A percentile compares a stretch with the other conserved stretches of the same genome.
phyloP scores from a whole-genome alignment of 2,329 filamentous ascomycete genomes.

The Epichloe hybrida region DNA sequence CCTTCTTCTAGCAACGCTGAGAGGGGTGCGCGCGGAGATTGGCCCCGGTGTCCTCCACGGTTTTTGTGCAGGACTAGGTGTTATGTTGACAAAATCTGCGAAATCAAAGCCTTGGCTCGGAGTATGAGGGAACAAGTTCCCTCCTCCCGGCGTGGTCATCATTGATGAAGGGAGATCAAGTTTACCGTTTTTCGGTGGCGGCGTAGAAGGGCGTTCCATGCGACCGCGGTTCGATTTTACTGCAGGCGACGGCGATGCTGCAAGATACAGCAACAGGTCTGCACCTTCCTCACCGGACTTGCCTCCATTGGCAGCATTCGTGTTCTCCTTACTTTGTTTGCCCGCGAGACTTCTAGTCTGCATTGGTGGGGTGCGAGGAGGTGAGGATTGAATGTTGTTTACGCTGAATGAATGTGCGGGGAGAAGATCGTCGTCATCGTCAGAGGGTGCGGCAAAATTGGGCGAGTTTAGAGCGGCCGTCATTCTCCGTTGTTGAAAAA shows the following conservation, averaged over 20 bases:
- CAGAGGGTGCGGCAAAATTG: constrained; percentile 50
- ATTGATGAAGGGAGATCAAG: constrained; percentile 65
- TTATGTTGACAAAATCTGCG: constrained; percentile 94
- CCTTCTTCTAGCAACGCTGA: constrained; percentile 57
- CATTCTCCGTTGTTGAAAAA: constrained; percentile 61
- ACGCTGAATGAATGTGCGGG: constrained; percentile 61
- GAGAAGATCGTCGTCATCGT: constrained; percentile 74
- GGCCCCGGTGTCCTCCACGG: constrained; percentile 71
- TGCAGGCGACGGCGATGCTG: constrained; percentile 80
- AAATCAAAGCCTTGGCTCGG: constrained; percentile 83
- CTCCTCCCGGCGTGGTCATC: constrained; percentile 73
- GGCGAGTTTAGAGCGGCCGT: constrained; percentile 47
- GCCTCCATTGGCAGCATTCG: constrained; percentile 29
- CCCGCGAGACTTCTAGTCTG: constrained; percentile 35
- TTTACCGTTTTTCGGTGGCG: constrained; percentile 54
- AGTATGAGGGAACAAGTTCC: constrained; percentile 58
- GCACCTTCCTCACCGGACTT: constrained; percentile 67
- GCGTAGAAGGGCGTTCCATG: constrained; percentile 63
- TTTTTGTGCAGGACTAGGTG: constrained; percentile 84
- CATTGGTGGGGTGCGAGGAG: constrained; percentile 70
- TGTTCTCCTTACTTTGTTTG: constrained; percentile 35
- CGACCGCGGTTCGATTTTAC: constrained; percentile 34
- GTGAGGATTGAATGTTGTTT: constrained; percentile 58
- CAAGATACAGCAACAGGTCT: constrained; percentile 69
- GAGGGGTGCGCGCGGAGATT: constrained; percentile 38